Percentiles rank a stretch among this genome's conserved stretches.
phyloP scores from a whole-genome alignment of 169 alveolate species.

The Babesia sp. region DNA sequence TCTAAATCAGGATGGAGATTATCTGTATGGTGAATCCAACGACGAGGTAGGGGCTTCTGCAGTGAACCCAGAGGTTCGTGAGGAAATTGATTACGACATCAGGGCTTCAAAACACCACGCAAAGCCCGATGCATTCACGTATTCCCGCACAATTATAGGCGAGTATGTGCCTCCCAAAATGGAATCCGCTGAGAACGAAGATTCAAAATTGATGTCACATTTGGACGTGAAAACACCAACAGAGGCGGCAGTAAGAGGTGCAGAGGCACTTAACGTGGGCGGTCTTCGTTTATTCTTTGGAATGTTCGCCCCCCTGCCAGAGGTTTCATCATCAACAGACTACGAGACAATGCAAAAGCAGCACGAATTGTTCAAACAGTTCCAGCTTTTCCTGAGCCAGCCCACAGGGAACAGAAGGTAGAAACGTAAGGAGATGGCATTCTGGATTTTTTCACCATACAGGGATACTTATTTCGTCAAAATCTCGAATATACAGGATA shows the following conservation, averaged over 20 bases:
- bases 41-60: neutral
- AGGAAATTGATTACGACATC: neutral
- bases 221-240: too few species aligned
- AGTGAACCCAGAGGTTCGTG: neutral
- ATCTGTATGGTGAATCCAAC: neutral
- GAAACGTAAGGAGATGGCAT: too few species aligned
- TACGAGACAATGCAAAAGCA: neutral
- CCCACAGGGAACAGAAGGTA: too few species aligned
- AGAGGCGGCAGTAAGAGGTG: too few species aligned
- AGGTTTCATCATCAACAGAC: neutral
- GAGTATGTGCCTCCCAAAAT: neutral
- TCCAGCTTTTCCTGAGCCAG: slow-evolving; percentile 5
- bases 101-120: neutral
- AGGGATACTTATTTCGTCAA: too few species aligned
- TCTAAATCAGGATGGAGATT: neutral
- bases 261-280: too few species aligned
- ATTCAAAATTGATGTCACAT: neutral
- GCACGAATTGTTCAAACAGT: slow-evolving; percentile 14
- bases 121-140: neutral
- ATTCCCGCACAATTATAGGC: neutral
- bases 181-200: neutral
- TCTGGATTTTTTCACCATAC: too few species aligned
- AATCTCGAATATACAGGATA: too few species aligned
- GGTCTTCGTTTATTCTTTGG: slow-evolving; percentile 9
- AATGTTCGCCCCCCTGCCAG: neutral